phyloP scores from a whole-genome alignment of 768 basidiomycete species.

The Tephrocybe sp. region DNA sequence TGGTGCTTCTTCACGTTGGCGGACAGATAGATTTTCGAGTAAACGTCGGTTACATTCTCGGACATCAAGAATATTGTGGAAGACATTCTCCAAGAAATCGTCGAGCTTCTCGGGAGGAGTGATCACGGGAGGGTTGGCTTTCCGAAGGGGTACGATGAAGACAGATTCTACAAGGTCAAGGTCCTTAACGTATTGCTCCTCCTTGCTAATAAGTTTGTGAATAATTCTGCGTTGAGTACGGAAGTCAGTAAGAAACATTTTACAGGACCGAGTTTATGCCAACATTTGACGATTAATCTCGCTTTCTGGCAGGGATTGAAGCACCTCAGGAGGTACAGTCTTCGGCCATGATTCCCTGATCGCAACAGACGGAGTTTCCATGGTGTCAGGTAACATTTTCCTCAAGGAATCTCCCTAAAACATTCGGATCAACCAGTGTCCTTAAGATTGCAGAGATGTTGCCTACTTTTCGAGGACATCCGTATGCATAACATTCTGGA shows the following conservation, averaged over 20 bases:
- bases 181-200: constrained; percentile 88
- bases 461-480: constrained; percentile 71
- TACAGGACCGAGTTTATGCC: constrained; percentile 11
- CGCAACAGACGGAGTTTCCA: constrained; percentile 39
- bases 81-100: constrained; percentile 84
- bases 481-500: constrained; percentile 76
- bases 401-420: constrained; percentile 31
- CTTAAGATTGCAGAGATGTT: background rate
- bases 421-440: background rate
- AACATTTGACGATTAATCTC: constrained; percentile 85
- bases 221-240: constrained; percentile 59
- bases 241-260: constrained; percentile 3
- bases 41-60: constrained; percentile 78
- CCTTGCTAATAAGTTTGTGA: constrained; percentile 85
- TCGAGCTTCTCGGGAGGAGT: constrained; percentile 57
- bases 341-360: constrained; percentile 52
- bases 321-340: constrained; percentile 40
- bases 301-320: constrained; percentile 58
- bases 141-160: constrained; percentile 47
- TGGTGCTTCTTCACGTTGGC: constrained; percentile 83
- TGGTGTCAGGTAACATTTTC: constrained; percentile 18
- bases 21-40: constrained; percentile 81
- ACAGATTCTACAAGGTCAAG: constrained; percentile 81
- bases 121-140: constrained; percentile 43
- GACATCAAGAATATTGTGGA: constrained; percentile 84